Base-by-base conservation (phyloP, 352 stramenopile genomes). In the Phytophthora cryptogea region DNA sequence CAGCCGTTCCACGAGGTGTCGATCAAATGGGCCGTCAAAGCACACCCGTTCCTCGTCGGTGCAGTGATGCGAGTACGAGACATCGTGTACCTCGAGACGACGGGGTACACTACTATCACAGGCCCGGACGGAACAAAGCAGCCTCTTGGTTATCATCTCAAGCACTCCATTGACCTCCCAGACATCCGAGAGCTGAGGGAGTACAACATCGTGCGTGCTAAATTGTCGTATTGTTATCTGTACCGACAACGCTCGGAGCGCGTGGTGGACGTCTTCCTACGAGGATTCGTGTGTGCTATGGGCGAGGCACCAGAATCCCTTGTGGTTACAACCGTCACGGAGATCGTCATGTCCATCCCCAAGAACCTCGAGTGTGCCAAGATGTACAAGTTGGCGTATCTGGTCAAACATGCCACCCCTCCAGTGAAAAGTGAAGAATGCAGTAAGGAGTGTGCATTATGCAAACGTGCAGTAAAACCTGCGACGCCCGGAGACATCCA, bases 31-130 rank as follows among this genome's bases (percentile, higher is more conserved):
- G 63, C 54, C 3, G 77, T 85, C 28, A 89, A 89, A 49, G 63
- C 63, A 13, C 74, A 80, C 26, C 54, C 71, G 30, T 70, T 81
- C 31, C 53, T 76, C 20, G 66, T 89, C n/a, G 69, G 72, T 27
- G 61, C 67, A 9, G 46, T 86, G 13, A 64, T 85, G 48, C 66
- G 70, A 54, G 75, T 77, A 26, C 74, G 79, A 8, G 79, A 87
- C 57, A 70, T 86, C 32, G 79, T 89, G 16, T 85, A 76, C 54
- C 62, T 89, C 42, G 74, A 89, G 55, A 73, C 74, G 17, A 81
- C 72, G 26, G 76, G 74, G 2, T 63, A 80, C 40, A 74, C 63
- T 2, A 59, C 57, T 4, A 70, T 81, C 9, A 65, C 46, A 11
- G 57, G 59, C 0, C 44, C 52, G 4, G 73, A 72, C 10, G 74